Evolutionary conservation across 805 yeast genomes (phyloP), one percentile per base, ranked within the genome.

Genomic region (Saccharomycopsis synnaedendra): DNA sequence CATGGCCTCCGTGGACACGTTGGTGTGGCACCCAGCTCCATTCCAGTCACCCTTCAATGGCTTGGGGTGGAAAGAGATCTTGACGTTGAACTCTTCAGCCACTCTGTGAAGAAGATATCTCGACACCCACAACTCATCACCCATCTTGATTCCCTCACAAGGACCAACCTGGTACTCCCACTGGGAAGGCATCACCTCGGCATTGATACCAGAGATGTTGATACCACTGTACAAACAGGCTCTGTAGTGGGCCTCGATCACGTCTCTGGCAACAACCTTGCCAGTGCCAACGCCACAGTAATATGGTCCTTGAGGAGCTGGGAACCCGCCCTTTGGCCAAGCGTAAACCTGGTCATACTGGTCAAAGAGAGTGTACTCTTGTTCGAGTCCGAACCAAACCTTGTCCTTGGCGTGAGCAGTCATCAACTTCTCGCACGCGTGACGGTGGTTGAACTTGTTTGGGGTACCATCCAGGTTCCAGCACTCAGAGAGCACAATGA

Each of bases 81-180:
- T 89, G 66, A 93, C 94, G 66, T 96, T 97, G 63, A 93, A 93
- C 70, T 93, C 98, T 76, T 93, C 98, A 57, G 97, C 96, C 47
- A 88, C 93, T 72, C 97, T 83, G 71, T 79, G 80, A 64, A 93
- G 74, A 60, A 93, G 73, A 69, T 86, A 93, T 70, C 98, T 82
- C 53, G 96, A 93, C 64, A 89, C 77, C 90, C 97, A 90, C 66
- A 93, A 78, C 69, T 90, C 83, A 69, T 90, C 98, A 67, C 97
- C 97, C 97, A 90, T 90, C 59, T 70, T 68, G 66, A 93, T 90
- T 64, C 98, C 98, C 56, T 70, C 78, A 70, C 96, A 87, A 57
- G 98, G 97, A 62, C 98, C 98, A 58, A 90, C 97, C 77, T 90
- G 98, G 85, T 85, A 90, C 75, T 90, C 98, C 98, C 98, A 90